Percentiles rank a stretch among this genome's conserved stretches.
Conservation (phyloP, 768 basidiomycete genomes). For the Tylopilus cervinicoccineus region DNA sequence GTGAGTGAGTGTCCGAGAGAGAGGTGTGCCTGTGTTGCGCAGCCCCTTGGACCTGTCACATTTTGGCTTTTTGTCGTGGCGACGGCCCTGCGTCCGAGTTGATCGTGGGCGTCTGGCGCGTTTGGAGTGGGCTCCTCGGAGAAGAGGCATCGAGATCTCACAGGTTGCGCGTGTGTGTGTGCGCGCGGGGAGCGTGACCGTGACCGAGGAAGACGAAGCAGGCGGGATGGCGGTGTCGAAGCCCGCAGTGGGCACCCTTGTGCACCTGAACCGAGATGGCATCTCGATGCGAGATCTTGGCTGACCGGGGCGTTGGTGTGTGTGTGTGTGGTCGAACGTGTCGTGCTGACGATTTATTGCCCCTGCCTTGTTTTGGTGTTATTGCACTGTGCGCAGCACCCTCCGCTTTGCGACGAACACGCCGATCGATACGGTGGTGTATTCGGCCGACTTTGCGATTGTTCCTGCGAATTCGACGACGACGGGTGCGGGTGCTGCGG, state of each 20-base stretch:
- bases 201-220: conserved; percentile 5
- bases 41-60: no score
- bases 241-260: no score
- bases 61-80: neutral
- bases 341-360: conserved; percentile 1
- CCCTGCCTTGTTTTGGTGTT: neutral
- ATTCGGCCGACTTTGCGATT: conserved; percentile 51
- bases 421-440: conserved; percentile 33
- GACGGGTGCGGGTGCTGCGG: neutral
- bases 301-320: neutral
- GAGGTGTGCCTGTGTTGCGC: no score
- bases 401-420: conserved; percentile 31
- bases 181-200: neutral
- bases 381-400: conserved; percentile 13
- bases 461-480: conserved; percentile 17
- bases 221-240: conserved; percentile 13
- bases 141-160: conserved; percentile 13
- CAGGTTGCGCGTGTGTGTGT: neutral
- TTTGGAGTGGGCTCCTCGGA: conserved; percentile 9
- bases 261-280: neutral
- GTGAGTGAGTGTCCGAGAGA: no score
- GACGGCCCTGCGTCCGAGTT: neutral
- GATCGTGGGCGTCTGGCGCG: conserved; percentile 5
- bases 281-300: conserved; percentile 12
- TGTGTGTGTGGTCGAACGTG: neutral